Conservation (phyloP, 495 filamentous ascomycete genomes). For the Penicillium nucicola region DNA sequence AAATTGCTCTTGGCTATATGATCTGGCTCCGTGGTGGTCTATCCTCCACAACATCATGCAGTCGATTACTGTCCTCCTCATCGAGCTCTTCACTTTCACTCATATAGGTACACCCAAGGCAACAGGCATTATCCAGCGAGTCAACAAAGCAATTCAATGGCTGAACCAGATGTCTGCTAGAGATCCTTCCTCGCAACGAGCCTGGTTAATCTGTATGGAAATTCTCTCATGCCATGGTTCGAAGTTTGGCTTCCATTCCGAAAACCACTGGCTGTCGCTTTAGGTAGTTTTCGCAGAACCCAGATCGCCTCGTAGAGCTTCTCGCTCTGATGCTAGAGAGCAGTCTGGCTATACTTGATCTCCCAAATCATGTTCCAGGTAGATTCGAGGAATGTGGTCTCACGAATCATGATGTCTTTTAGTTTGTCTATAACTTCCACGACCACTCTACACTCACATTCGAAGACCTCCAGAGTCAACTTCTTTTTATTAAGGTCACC, state of each 20-base stretch:
- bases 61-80: constrained; percentile 51
- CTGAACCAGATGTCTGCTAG: constrained; percentile 44
- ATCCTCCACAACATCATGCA: constrained; percentile 60
- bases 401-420: too few relatives aligned
- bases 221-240: constrained; percentile 16
- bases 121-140: constrained; percentile 31
- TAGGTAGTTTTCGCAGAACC: too few relatives aligned
- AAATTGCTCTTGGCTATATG: constrained; percentile 37
- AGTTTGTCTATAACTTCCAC: too few relatives aligned
- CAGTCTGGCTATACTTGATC: too few relatives aligned
- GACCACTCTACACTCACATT: too few relatives aligned
- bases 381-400: too few relatives aligned
- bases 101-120: constrained; percentile 31
- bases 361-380: too few relatives aligned
- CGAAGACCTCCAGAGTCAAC: too few relatives aligned
- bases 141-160: constrained; percentile 48
- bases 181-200: constrained; percentile 44
- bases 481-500: too few relatives aligned
- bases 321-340: too few relatives aligned
- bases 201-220: constrained; percentile 30
- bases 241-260: constrained; percentile 6
- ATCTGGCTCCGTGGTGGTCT: constrained; percentile 55
- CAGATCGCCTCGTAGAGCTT: too few relatives aligned
- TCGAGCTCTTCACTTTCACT: constrained; percentile 49
- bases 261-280: too few relatives aligned